Base-by-base conservation (phyloP, 2,329 filamentous ascomycete genomes). In the Pseudogymnoascus sp. region DNA sequence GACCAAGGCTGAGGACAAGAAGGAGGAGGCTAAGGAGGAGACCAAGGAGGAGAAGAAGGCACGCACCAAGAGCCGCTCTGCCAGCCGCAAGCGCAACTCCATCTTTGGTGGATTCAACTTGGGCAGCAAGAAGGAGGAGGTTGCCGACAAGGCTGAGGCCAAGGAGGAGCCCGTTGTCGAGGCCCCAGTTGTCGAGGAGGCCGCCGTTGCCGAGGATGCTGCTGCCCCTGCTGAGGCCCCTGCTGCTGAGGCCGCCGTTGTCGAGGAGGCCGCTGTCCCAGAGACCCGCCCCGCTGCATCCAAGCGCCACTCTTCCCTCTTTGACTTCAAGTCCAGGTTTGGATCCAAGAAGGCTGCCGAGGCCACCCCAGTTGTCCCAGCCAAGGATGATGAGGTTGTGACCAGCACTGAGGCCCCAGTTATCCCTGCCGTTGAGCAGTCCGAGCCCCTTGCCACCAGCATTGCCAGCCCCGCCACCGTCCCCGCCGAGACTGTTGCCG, bases 1-100 rank as follows among this genome's bases (percentile, higher is more conserved):
- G 58, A 69, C 72, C 61, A 70, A 75, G 63, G 73, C 74, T 64
- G 74, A 76, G 71, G 67, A 67, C 60, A 70, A 73, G 63, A 61
- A 65, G 25, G 64, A 63, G 39, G 65, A 68, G 58, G 67, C 18
- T 33, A 60, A 62, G 60, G 72, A 80, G 64, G 72, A 74, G 65
- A 67, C 70, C 55, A 81, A 83, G 67, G 71, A 71, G 67, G 73
- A 74, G 59, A 80, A 83, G 74, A 79, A 81, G 69, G 80, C 85
- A 70, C 79, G 84, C 72, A 76, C 81, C 66, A 86, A 86, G 79
- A 82, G 80, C 67, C 82, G 84, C 71, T 86, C 83, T 68, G 80
- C 80, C 59, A 87, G 84, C 72, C 82, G 82, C 71, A 87, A 88
- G 83, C 84, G 85, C 60, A 76, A 77, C 55, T 87, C 85, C 61